phyloP scores from a whole-genome alignment of 306 rosid genomes.

The Trifolium repens region DNA sequence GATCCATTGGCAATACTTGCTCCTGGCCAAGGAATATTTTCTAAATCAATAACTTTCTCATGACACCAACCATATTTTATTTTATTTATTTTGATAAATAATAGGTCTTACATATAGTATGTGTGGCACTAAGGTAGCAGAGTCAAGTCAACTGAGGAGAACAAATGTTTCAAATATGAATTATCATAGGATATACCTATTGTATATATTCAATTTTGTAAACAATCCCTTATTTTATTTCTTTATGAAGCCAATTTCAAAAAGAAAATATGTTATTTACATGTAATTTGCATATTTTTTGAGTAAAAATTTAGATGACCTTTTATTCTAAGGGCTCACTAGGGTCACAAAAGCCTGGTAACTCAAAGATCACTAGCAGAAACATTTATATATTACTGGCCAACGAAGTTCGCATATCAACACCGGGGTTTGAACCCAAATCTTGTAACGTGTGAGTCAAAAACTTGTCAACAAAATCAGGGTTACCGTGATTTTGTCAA shows the following conservation, averaged over 20 bases:
- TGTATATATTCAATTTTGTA: slow-evolving; percentile 56
- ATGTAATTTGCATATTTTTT: neutral
- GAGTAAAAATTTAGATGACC: too few relatives aligned
- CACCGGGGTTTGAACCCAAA: too few relatives aligned
- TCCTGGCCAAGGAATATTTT: slow-evolving; percentile 91
- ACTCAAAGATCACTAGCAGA: too few relatives aligned
- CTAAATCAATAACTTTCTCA: slow-evolving; percentile 61
- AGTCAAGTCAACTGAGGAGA: slow-evolving; percentile 34
- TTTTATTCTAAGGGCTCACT: too few relatives aligned
- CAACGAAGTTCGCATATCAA: too few relatives aligned
- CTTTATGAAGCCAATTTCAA: slow-evolving; percentile 38
- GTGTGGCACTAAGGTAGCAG: slow-evolving; percentile 41
- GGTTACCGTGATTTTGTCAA: too few relatives aligned
- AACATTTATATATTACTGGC: too few relatives aligned
- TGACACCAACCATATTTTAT: slow-evolving; percentile 37
- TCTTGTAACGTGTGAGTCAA: too few relatives aligned
- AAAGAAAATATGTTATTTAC: slow-evolving; percentile 5
- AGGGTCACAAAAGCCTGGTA: neutral
- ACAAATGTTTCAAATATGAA: slow-evolving; percentile 35
- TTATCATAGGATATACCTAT: slow-evolving; percentile 36
- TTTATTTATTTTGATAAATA: slow-evolving; percentile 5
- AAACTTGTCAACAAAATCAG: too few relatives aligned
- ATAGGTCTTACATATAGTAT: slow-evolving; percentile 29
- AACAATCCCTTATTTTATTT: slow-evolving; percentile 29
- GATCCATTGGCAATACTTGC: slow-evolving; percentile 94